Evolutionary conservation across 805 yeast species (phyloP).

Genomic region (Saturnispora silvae): DNA sequence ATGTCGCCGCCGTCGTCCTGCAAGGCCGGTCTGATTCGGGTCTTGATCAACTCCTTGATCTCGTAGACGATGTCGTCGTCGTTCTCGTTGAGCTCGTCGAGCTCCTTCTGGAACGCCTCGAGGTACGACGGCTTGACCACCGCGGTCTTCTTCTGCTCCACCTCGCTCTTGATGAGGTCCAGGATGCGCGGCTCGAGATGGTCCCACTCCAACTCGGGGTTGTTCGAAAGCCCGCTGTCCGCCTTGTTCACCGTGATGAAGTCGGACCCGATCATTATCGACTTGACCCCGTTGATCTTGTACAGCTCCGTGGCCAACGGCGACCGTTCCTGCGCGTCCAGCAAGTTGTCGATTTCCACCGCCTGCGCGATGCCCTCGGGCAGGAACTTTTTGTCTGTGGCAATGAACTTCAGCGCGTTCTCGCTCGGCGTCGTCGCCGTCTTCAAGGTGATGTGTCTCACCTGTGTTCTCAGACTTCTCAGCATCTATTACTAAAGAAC

Average conservation of each 20-base stretch:
- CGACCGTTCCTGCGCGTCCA: slow-evolving; percentile 47
- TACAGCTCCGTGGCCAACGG: slow-evolving; percentile 55
- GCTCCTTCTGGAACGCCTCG: slow-evolving; percentile 14
- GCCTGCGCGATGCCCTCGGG: slow-evolving; percentile 35
- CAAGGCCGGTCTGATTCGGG: slow-evolving; percentile 62
- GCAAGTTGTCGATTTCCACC: slow-evolving; percentile 40
- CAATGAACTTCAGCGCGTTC: slow-evolving; percentile 59
- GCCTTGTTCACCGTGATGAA: slow-evolving; percentile 62
- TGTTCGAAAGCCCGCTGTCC: slow-evolving; percentile 22
- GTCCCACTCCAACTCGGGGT: slow-evolving; percentile 26
- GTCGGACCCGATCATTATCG: slow-evolving; percentile 64
- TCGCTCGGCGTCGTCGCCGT: slow-evolving; percentile 63
- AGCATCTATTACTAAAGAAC: background rate
- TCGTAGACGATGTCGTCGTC: slow-evolving; percentile 58
- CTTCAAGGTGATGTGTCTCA: slow-evolving; percentile 19
- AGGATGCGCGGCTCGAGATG: slow-evolving; percentile 20
- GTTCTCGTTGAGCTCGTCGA: slow-evolving; percentile 35
- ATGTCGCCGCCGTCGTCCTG: slow-evolving; percentile 73
- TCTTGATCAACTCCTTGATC: slow-evolving; percentile 60
- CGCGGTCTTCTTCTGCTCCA: slow-evolving; percentile 20
- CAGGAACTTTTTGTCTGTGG: slow-evolving; percentile 35
- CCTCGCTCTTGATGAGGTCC: slow-evolving; percentile 17
- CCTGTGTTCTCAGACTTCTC: background rate
- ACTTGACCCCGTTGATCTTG: slow-evolving; percentile 52
- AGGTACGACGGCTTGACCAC: slow-evolving; percentile 18